Evolutionary conservation across 257 asterid genomes (phyloP), one percentile per base, ranked within the genome.

Genomic region (Nicotiana sylvestris): DNA sequence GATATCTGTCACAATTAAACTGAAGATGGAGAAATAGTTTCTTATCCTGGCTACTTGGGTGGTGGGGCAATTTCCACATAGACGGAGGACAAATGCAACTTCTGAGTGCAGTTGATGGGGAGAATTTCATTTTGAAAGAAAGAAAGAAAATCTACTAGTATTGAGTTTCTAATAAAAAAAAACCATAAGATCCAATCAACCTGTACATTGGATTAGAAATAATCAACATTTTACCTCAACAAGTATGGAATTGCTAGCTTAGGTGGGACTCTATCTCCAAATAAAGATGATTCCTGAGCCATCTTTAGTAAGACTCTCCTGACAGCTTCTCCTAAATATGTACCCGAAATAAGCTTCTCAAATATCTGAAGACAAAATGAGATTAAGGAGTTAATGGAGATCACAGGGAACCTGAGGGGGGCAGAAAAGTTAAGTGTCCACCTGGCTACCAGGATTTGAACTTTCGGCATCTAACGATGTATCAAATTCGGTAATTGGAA

Each of bases 251-350:
- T 85, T 39, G 86, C 30, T 9, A 94, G 94, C 82, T 89, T 94
- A 51, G 92, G 89, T 16, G 95, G 97, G 74, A 94, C 84, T 5
- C 0, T 10, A 0, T 91, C 95, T 74, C 97, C 98, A 43, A 92
- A 92, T 43, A 94, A 72, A 32, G 90, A 88, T 9, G 97, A 82
- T 87, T 94, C 94, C 66, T 82, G 84, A 9, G 98, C 93, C 90
- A 92, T 89, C 82, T 87, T 92, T 61, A 91, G 84, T 81, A 93
- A 43, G 32, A 94, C 90, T 77, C 91, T 88, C 84, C 97, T 87
- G n/a, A 92, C 97, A 81, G 92, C 89, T 90, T 94, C 98, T 72
- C 97, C 98, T 76, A 94, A 83, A 84, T 90, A 91, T 92, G 89
- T 83, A 57, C 97, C 95, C 37, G 97, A 90, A 83, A 90, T 87